Conservation (phyloP, 1,284 basidiomycete species). For the Vanrija humicola region DNA sequence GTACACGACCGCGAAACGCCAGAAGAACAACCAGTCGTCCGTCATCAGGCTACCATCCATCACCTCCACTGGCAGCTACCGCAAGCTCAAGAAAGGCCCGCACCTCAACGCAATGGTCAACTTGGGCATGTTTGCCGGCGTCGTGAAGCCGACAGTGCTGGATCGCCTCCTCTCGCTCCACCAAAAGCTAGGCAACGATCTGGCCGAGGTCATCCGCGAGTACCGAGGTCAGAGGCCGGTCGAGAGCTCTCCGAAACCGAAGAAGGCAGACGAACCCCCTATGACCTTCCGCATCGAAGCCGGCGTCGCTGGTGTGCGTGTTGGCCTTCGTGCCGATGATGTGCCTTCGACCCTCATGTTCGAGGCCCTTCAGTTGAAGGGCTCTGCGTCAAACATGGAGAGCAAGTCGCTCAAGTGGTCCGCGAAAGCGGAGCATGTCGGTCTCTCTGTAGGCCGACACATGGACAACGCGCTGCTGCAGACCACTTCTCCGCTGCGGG, state of each 20-base stretch:
- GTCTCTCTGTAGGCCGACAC: constrained; percentile 30
- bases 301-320: constrained; percentile 31
- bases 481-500: constrained; percentile 54
- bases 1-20: constrained; percentile 27
- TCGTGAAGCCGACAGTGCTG: constrained; percentile 43
- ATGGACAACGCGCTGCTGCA: constrained; percentile 16
- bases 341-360: constrained; percentile 40
- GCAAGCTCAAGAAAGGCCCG: neutral
- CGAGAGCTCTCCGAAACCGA: neutral
- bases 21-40: constrained; percentile 28
- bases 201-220: constrained; percentile 25
- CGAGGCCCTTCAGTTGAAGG: constrained; percentile 35
- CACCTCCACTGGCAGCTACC: constrained; percentile 17
- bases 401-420: constrained; percentile 32
- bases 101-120: constrained; percentile 28
- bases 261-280: neutral
- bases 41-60: constrained; percentile 25
- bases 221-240: constrained; percentile 7
- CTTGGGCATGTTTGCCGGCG: constrained; percentile 43
- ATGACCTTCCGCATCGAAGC: constrained; percentile 25
- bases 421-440: constrained; percentile 41
- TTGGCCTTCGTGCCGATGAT: constrained; percentile 43
- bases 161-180: constrained; percentile 44
- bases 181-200: constrained; percentile 37
- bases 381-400: constrained; percentile 25